Evolutionary conservation across 768 basidiomycete species (phyloP), one percentile per base, ranked within the genome.

Genomic region (Hirschioporus abietinus): DNA sequence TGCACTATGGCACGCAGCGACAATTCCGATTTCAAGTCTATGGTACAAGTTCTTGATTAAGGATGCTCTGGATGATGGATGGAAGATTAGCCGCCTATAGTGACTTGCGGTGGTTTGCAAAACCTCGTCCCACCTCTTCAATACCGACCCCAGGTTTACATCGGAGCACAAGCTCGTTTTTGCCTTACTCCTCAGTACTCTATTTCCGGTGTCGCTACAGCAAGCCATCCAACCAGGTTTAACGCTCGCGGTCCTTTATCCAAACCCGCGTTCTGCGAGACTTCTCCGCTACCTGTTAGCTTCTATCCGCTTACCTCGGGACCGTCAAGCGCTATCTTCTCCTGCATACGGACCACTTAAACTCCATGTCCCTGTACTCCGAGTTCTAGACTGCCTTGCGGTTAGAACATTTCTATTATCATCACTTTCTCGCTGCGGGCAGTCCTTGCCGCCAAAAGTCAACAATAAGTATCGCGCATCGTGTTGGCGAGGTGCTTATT

Each of bases 1-100:
- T 75, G 83, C 94, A 1, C 77, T 99, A 18, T 99, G 96, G 97
- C 96, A 99, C 76, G 79, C 91, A 8, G 83, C 86, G 3, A 99
- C 96, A 0, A 89, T 84, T 0, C 89, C 90, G 0, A 85, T 99
- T 35, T 86, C 88, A 3, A 72, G 83, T 61, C 80, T 85, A 60
- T 98, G 96, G 95, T 99, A 96, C 72, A 79, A 83, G n/a, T 96
- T 96, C 71, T 75, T 96, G 34, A 73, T 91, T 7, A 75, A 86
- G 70, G 95, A 96, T 74, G 82, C 92, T 0, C 77, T 81, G 62
- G 90, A 93, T 70, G 78, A 79, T 12, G 86, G 87, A 23, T 93
- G 92, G 92, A 81, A 81, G 64, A 62, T 52, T 6, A 52, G 42
- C 20, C 42, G 42, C 3, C 12, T 52, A 20, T 52, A 52, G 42